Base-by-base conservation (phyloP, 768 basidiomycete species). In the Sporobolomyces phaffii region DNA sequence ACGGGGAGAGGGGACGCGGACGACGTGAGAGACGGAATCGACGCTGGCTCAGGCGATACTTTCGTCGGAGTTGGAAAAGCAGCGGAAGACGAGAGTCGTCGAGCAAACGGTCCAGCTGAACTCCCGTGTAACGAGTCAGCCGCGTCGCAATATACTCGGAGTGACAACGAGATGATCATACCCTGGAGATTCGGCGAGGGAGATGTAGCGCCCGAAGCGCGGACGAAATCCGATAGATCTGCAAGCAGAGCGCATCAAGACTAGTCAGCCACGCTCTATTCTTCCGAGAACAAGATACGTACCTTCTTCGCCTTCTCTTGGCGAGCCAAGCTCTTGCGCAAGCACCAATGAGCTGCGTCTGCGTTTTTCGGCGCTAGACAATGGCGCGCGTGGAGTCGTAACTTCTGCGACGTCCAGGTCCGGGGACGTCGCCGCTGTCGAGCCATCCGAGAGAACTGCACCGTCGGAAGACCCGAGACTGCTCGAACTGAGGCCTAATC, bases 361-460 rank as follows among this genome's bases (percentile, higher is more conserved):
- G 14, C 65, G 15, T 29, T 40, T 36, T 22, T 66, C 65, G 0
- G 51, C 51, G n/a, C 28, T 29, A 28, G 65, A 41, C 0, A 52
- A 10, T 0, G 22, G 24, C 20, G 40, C 36, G 18, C 38, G 54
- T 8, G 45, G 48, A 26, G 45, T 45, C 14, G 52, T 31, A 15
- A 45, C 31, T n/a, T 43, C 45, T 24, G 36, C 56, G 31, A 49
- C 15, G 4, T 29, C 34, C 28, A 48, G 36, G 24, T 58, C 60
- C 1, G 65, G 65, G 18, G 65, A 67, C 1, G 65, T 67, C 2
- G 65, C 60, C 2, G 65, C 65, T 5, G 60, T 67, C 13, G 65
- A 67, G 2, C 18, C 33, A 33, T 34, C 36, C 24, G 65, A 67
- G 6, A 41, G 24, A 0, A 53, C 0, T 10, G 33, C 60, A 9